Percentiles rank a stretch among this genome's conserved stretches.
These are phyloP conservation scores for Geoglossum cookeanum DNA, from an alignment of 2,329 filamentous ascomycete species.

Conservation along the genomic window DNA sequence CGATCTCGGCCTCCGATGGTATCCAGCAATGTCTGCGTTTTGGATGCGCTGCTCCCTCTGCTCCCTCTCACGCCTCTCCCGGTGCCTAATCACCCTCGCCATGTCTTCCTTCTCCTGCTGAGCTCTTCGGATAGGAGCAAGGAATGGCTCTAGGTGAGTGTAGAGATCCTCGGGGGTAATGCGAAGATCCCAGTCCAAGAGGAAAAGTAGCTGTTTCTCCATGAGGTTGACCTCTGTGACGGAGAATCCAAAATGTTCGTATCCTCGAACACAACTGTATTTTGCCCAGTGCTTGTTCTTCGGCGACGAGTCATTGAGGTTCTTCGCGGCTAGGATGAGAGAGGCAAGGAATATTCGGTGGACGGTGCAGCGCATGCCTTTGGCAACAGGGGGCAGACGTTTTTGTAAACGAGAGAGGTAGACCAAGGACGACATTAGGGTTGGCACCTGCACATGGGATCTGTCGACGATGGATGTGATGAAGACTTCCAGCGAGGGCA, in stretches of 20 bases:
- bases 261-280: slow-evolving; percentile 62
- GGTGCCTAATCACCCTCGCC: background rate
- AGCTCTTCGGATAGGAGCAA: slow-evolving; percentile 58
- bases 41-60: slow-evolving; percentile 2
- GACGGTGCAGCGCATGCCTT: slow-evolving; percentile 88
- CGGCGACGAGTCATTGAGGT: slow-evolving; percentile 92
- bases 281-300: slow-evolving; percentile 99
- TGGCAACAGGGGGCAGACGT: slow-evolving; percentile 79
- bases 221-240: slow-evolving; percentile 95
- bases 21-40: background rate
- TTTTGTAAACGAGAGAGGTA: slow-evolving; percentile 74
- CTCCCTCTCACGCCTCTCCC: background rate
- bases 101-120: slow-evolving; percentile 34
- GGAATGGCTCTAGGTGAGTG: slow-evolving; percentile 69
- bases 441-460: slow-evolving; percentile 93
- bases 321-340: slow-evolving; percentile 79
- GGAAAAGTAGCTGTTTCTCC: slow-evolving; percentile 94
- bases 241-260: slow-evolving; percentile 71
- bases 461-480: slow-evolving; percentile 79
- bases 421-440: slow-evolving; percentile 89
- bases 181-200: slow-evolving; percentile 84
- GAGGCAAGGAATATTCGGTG: slow-evolving; percentile 92
- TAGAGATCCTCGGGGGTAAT: slow-evolving; percentile 76
- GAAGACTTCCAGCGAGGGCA: slow-evolving; percentile 77
- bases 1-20: background rate